Evolutionary conservation across 345 rosid genomes (phyloP).

Genomic region (Zanthoxylum bungeanum): DNA sequence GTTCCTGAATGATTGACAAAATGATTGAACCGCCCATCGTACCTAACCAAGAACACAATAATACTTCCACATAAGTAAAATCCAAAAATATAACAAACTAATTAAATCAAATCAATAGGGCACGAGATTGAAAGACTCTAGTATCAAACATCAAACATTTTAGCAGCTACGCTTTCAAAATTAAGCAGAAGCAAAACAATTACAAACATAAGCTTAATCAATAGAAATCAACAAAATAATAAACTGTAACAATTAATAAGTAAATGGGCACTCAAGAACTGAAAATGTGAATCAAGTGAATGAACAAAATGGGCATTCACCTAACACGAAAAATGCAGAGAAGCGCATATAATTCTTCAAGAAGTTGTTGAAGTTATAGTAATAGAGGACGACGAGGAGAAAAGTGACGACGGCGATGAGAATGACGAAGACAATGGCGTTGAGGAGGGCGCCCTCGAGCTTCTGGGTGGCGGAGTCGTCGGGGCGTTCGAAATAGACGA

Average conservation of each 20-base stretch:
- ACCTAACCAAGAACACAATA: conserved; percentile 36
- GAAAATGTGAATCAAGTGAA: not conserved
- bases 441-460: conserved; percentile 82
- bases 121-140: not conserved
- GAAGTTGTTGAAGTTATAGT: conserved; percentile 86
- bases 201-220: too few relatives aligned
- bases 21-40: conserved; percentile 92
- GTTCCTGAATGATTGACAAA: conserved; percentile 73
- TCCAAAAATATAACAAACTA: not conserved
- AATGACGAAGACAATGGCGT: conserved; percentile 81
- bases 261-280: not conserved
- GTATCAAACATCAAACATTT: not conserved
- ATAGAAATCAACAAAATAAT: too few relatives aligned
- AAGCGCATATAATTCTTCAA: conserved; percentile 95
- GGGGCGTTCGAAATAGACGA: conserved; percentile 83
- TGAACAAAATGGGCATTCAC: conserved; percentile 22
- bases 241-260: not conserved
- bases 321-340: conserved; percentile 82
- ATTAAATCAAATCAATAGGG: not conserved
- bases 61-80: not conserved
- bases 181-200: too few relatives aligned
- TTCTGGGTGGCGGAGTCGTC: conserved; percentile 72
- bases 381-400: conserved; percentile 78
- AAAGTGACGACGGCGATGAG: conserved; percentile 78
- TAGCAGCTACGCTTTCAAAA: too few relatives aligned